phyloP scores from a whole-genome alignment of 2,329 filamentous ascomycete genomes.

The Penicillium expansum region DNA sequence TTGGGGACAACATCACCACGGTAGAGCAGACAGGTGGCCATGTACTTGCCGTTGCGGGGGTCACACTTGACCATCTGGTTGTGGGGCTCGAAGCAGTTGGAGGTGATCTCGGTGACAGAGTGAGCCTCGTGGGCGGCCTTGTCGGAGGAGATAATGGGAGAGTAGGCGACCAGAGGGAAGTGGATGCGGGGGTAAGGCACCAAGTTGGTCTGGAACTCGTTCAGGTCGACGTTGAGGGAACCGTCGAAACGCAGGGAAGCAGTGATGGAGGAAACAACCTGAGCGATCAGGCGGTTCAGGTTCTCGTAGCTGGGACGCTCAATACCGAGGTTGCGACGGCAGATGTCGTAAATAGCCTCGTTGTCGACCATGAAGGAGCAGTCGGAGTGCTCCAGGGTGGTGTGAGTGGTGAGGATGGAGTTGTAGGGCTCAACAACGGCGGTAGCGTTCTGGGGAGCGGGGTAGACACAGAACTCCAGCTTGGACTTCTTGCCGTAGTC shows the following conservation, averaged over 20 bases:
- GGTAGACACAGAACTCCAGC: conserved; percentile 99
- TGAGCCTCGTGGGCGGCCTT: conserved; percentile 98
- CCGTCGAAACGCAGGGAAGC: conserved; percentile 97
- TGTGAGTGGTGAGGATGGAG: conserved; percentile 98
- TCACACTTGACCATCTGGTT: conserved; percentile 99
- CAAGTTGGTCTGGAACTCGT: conserved; percentile 99
- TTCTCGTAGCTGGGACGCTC: conserved; percentile 98
- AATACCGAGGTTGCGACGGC: conserved; percentile 93
- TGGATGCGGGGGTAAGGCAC: conserved; percentile 98
- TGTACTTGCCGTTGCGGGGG: conserved; percentile 98
- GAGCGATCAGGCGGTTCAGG: conserved; percentile 96
- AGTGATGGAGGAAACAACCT: conserved; percentile 98
- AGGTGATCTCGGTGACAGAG: conserved; percentile 97
- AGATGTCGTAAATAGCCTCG: conserved; percentile 99
- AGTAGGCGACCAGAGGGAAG: conserved; percentile 96
- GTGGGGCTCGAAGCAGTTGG: conserved; percentile 98
- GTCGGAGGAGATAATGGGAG: conserved; percentile 88
- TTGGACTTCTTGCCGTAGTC: conserved; percentile 99
- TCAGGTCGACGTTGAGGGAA: conserved; percentile 97
- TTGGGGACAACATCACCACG: conserved; percentile 97
- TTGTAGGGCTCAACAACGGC: conserved; percentile 99
- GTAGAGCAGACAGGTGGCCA: conserved; percentile 97
- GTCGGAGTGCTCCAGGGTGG: conserved; percentile 98
- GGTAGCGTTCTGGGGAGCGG: conserved; percentile 92
- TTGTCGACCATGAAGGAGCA: conserved; percentile 99